Evolutionary conservation across 2,329 filamentous ascomycete species (phyloP), one percentile per base, ranked within the genome.

Genomic region (Cordyceps javanica): DNA sequence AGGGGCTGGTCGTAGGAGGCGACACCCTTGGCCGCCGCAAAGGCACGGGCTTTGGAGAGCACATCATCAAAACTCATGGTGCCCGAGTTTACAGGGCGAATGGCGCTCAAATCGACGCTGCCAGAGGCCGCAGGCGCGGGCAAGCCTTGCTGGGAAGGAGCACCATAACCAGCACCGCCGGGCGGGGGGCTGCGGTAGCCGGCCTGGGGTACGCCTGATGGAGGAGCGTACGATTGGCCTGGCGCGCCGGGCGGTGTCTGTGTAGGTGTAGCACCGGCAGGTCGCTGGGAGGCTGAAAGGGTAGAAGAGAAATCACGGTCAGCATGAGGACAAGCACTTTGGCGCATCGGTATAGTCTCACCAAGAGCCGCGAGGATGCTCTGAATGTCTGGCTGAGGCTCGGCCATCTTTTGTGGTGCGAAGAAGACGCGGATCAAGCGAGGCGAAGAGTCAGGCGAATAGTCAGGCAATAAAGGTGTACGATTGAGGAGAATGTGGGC

Each of bases 1-100:
- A 73, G 71, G 41, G 79, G 78, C 53, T 83, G 77, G 51, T 87
- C 83, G 69, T 86, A 87, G 16, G 80, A 77, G 38, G 80, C 75
- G 34, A 91, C 77, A 60, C 89, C 90, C 68, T 90, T 89, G 69
- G 93, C 87, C 30, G 88, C 85, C 41, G 91, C 90, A 70, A 89
- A 90, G 42, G 87, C 88, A 69, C 89, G 89, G 48, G 90, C 91
- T 70, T 91, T 90, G 39, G 91, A 89, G 65, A 96, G 87, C 50
- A 90, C 89, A 70, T 95, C 90, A 59, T 88, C 83, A 62, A 96
- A 87, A 71, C 87, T 93, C 65, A 95, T 87, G 21, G 88, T 90
- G 59, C 91, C 91, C 30, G 89, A 89, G 69, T 82, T 90, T 57
- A 88, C 82, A 5, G 91, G 90, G 66, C 89, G 88, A 68, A 94